Percentiles rank a stretch among this genome's conserved stretches.
These are phyloP conservation scores for Wickerhamomyces subpelliculosus DNA, from an alignment of 805 yeast species.

Conservation along the genomic window DNA sequence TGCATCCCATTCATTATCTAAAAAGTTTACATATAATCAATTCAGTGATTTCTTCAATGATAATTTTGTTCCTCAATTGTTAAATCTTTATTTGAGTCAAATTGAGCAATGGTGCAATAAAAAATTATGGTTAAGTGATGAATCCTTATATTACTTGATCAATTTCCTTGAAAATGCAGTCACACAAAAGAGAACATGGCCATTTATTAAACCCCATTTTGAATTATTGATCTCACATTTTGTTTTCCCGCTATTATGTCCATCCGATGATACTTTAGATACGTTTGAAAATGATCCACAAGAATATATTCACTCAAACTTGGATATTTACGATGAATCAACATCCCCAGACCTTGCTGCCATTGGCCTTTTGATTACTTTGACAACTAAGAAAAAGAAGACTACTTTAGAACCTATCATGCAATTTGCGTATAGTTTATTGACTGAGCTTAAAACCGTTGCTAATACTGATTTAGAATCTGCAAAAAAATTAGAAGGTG, in stretches of 20 bases:
- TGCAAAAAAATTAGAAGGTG: constrained; percentile 71
- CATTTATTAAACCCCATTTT: constrained; percentile 54
- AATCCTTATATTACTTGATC: constrained; percentile 58
- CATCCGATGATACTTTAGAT: constrained; percentile 61
- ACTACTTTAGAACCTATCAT: constrained; percentile 53
- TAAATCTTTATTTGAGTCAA: constrained; percentile 55
- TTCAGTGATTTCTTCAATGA: constrained; percentile 50
- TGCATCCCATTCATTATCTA: constrained; percentile 42
- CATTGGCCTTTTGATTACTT: constrained; percentile 57
- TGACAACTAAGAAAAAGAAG: constrained; percentile 63
- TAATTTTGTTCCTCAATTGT: constrained; percentile 66
- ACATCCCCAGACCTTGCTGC: constrained; percentile 77
- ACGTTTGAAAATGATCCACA: constrained; percentile 81
- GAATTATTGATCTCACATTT: constrained; percentile 62
- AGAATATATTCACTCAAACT: constrained; percentile 71
- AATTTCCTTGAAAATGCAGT: constrained; percentile 58
- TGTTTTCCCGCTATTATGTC: constrained; percentile 69
- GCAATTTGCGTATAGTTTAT: constrained; percentile 48
- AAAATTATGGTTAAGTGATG: constrained; percentile 61
- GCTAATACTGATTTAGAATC: constrained; percentile 31
- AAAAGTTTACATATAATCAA: constrained; percentile 48
- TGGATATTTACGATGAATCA: constrained; percentile 58
- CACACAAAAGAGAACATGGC: constrained; percentile 57
- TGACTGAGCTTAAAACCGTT: constrained; percentile 29
- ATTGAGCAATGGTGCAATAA: constrained; percentile 69